Evolutionary conservation across 2,329 filamentous ascomycete species (phyloP).

Genomic region (Corinectria fuckeliana): DNA sequence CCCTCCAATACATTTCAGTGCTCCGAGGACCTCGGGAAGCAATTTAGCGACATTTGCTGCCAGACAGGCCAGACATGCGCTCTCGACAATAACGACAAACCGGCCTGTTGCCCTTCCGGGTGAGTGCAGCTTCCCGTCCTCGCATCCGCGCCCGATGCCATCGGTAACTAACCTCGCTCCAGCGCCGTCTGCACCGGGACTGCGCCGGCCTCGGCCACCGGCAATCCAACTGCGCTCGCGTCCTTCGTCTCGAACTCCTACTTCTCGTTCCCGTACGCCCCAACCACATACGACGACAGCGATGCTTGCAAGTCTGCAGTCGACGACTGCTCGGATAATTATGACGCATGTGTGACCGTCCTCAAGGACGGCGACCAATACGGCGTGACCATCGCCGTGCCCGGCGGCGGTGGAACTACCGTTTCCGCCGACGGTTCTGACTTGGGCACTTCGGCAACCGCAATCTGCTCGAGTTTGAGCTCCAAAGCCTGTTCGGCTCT

Average conservation of each 20-base stretch:
- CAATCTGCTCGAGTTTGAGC: conserved; percentile 63
- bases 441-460: conserved; percentile 55
- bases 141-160: not conserved
- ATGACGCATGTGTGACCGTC: conserved; percentile 58
- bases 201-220: conserved; percentile 51
- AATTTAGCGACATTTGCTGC: conserved; percentile 59
- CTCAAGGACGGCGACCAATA: conserved; percentile 52
- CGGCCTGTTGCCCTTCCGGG: conserved; percentile 62
- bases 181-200: conserved; percentile 64
- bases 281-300: conserved; percentile 57
- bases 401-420: conserved; percentile 60
- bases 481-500: conserved; percentile 57
- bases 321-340: conserved; percentile 60
- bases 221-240: conserved; percentile 45
- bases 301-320: conserved; percentile 60
- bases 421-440: conserved; percentile 50
- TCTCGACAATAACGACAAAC: conserved; percentile 54
- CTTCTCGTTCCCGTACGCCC: conserved; percentile 66
- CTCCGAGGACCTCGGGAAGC: conserved; percentile 51
- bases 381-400: conserved; percentile 63
- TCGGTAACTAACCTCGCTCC: conserved; percentile 27
- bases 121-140: conserved; percentile 41
- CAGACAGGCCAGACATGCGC: conserved; percentile 57
- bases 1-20: conserved; percentile 59
- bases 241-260: conserved; percentile 64